phyloP scores from a whole-genome alignment of 208 protist species.

The Acanthamoeba royreba region DNA sequence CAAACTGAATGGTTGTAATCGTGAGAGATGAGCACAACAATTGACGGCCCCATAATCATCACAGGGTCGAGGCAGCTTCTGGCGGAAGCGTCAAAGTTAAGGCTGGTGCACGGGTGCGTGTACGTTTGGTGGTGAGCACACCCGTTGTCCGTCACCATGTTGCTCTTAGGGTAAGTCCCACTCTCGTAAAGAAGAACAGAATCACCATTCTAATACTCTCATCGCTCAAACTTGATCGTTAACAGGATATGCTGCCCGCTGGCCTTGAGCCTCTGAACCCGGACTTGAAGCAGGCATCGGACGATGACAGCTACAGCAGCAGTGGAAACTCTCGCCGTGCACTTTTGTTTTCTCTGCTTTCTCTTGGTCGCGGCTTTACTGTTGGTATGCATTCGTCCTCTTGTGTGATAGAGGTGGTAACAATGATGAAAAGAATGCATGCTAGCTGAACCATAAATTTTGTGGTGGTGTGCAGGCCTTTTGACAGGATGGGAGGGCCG shows the following conservation, averaged over 20 bases:
- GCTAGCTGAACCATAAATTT: too few species aligned
- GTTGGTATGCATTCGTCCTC: too few species aligned
- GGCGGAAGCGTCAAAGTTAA: background rate
- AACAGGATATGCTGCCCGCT: background rate
- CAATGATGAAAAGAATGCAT: too few species aligned
- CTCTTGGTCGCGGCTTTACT: background rate
- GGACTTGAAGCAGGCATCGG: background rate
- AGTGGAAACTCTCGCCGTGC: background rate
- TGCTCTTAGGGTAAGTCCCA: background rate
- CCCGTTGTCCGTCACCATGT: background rate
- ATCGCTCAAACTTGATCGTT: background rate
- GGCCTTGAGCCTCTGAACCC: slow-evolving; percentile 24
- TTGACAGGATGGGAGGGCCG: slow-evolving; percentile 8
- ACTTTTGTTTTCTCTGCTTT: background rate
- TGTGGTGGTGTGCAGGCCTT: background rate
- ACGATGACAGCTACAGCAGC: background rate
- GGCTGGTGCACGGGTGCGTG: background rate
- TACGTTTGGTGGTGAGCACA: background rate
- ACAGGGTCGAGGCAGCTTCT: background rate
- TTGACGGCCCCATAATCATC: too few species aligned
- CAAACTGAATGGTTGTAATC: too few species aligned
- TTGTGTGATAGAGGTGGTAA: too few species aligned
- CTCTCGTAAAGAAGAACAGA: too few species aligned
- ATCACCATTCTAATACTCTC: too few species aligned
- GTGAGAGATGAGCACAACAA: too few species aligned